These are phyloP conservation scores for Alternaria angustiovoidea DNA, from an alignment of 2,329 filamentous ascomycete species.

Conservation along the genomic window DNA sequence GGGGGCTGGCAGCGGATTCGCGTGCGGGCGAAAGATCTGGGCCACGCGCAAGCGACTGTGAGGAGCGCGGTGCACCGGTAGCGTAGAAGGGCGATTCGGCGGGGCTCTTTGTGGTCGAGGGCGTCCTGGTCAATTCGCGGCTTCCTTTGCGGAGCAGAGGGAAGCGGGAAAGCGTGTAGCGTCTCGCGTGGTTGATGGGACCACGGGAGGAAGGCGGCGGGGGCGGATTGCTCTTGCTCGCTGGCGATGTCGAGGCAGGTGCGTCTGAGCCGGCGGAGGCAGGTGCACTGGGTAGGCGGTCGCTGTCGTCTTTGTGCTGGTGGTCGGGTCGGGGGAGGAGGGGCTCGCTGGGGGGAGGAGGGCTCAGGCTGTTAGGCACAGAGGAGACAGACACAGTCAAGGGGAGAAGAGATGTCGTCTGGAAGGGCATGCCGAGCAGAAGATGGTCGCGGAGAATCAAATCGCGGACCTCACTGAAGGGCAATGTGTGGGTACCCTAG, in stretches of 20 bases:
- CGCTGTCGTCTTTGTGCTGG: constrained; percentile 8
- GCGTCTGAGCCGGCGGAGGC: constrained; percentile 16
- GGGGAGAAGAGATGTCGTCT: constrained; percentile 41
- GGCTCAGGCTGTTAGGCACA: constrained; percentile 16
- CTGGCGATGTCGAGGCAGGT: constrained; percentile 9
- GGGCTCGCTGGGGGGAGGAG: constrained; percentile 14
- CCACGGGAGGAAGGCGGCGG: constrained; percentile 22
- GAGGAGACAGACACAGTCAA: constrained; percentile 33
- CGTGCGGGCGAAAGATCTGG: constrained; percentile 18
- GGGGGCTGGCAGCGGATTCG: constrained; percentile 15
- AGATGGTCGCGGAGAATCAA: constrained; percentile 43
- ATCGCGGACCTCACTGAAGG: constrained; percentile 41
- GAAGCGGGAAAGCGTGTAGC: constrained; percentile 46
- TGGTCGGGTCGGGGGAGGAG: constrained; percentile 2
- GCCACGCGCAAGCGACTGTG: constrained; percentile 37
- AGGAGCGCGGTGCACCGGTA: constrained; percentile 38
- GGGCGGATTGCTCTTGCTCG: constrained; percentile 16
- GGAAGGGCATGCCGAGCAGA: constrained; percentile 44
- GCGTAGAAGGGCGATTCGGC: constrained; percentile 35
- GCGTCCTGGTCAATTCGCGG: constrained; percentile 34
- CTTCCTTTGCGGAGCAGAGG: constrained; percentile 46
- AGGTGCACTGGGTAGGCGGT: constrained; percentile 8
- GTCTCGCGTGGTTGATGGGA: constrained; percentile 27
- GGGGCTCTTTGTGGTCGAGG: constrained; percentile 28
- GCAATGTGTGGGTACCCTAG: constrained; percentile 48